Percentiles rank a stretch among this genome's conserved stretches.
These are phyloP conservation scores for Dictyostelium capitatum DNA, from an alignment of 78 protist species.

Conservation along the genomic window DNA sequence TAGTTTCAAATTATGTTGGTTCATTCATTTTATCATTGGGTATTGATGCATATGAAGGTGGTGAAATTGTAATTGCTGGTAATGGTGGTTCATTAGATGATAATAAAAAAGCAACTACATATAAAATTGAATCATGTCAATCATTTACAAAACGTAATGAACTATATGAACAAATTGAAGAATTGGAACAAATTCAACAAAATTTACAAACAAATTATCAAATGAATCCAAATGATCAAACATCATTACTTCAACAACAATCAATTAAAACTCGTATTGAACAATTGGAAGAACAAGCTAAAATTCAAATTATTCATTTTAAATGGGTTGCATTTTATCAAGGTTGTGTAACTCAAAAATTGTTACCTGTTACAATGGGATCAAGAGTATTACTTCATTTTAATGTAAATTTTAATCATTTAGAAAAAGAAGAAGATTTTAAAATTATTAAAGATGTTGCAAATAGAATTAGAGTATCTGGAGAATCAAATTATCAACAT, in stretches of 20 bases:
- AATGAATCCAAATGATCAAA: neutral
- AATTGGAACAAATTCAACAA: neutral
- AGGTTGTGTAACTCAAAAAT: neutral
- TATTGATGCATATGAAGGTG: neutral
- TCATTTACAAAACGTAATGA: neutral
- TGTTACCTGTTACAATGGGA: neutral
- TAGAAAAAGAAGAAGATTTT: neutral
- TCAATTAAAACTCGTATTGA: neutral
- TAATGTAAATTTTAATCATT: neutral
- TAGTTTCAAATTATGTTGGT: neutral
- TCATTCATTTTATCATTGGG: conserved; percentile 3
- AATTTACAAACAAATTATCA: neutral
- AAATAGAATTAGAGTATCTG: neutral
- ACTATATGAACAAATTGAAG: neutral
- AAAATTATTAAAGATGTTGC: neutral
- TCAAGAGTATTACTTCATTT: neutral
- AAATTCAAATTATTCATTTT: neutral
- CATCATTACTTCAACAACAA: neutral
- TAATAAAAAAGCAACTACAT: neutral
- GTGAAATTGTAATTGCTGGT: neutral
- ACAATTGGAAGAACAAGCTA: neutral
- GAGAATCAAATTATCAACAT: neutral
- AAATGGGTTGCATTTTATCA: neutral
- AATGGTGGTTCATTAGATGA: neutral
- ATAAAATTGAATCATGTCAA: conserved; percentile 5